Evolutionary conservation across 1,284 basidiomycete genomes (phyloP).

Genomic region (Microbotryum scabiosae): DNA sequence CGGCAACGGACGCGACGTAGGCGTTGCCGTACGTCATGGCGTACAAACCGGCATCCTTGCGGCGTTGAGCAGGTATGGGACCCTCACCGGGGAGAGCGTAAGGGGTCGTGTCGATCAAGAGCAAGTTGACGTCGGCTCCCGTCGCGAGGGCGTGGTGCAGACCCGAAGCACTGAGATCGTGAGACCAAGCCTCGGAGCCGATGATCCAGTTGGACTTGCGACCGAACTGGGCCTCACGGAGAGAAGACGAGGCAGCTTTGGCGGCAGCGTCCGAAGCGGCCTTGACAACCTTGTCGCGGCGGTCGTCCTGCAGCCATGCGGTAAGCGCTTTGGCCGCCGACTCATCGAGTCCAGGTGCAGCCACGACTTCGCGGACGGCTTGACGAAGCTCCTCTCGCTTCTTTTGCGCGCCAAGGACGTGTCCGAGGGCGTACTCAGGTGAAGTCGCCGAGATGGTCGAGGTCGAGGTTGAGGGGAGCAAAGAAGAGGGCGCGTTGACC

Average conservation of each 20-base stretch:
- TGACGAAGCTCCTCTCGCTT: slow-evolving; percentile 47
- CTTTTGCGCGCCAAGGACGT: slow-evolving; percentile 71
- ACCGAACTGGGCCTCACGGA: slow-evolving; percentile 54
- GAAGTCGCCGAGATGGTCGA: slow-evolving; percentile 54
- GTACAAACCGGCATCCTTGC: slow-evolving; percentile 85
- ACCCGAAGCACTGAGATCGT: slow-evolving; percentile 92
- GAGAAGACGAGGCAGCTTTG: slow-evolving; percentile 33
- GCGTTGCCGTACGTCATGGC: slow-evolving; percentile 98
- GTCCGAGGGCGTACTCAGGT: slow-evolving; percentile 89
- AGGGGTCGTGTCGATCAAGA: slow-evolving; percentile 87
- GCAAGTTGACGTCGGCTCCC: slow-evolving; percentile 83
- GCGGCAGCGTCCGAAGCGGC: slow-evolving; percentile 21
- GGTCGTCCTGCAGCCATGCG: slow-evolving; percentile 52
- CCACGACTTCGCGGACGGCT: slow-evolving; percentile 34
- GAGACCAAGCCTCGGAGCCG: slow-evolving; percentile 94
- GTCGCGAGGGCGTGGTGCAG: slow-evolving; percentile 90
- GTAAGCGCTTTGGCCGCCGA: slow-evolving; percentile 50
- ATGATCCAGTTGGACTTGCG: slow-evolving; percentile 84
- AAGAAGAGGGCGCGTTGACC: slow-evolving; percentile 68
- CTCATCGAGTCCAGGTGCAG: slow-evolving; percentile 33
- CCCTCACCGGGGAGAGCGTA: slow-evolving; percentile 59
- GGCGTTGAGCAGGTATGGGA: slow-evolving; percentile 47
- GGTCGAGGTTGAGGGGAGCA: slow-evolving; percentile 45
- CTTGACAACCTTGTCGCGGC: slow-evolving; percentile 30
- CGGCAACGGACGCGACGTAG: slow-evolving; percentile 89